Percentiles rank a stretch among this genome's conserved stretches.
phyloP scores from a whole-genome alignment of 768 basidiomycete species.

The Rhodotorula kratochvilovae region DNA sequence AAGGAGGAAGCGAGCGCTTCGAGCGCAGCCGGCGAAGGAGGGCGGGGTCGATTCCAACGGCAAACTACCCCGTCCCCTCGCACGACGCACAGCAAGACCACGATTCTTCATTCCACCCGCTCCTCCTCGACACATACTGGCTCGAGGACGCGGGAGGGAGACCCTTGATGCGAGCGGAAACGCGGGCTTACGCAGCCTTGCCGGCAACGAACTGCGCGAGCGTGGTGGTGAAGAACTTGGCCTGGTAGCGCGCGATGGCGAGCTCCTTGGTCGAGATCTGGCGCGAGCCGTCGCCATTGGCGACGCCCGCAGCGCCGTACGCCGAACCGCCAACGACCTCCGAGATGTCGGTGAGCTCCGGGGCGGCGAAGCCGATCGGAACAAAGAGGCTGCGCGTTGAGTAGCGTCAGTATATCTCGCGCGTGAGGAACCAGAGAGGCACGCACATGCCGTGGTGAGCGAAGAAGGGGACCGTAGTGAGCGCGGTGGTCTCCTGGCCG shows the following conservation, averaged over 20 bases:
- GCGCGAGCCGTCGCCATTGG: slow-evolving; percentile 45
- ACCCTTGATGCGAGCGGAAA: background rate
- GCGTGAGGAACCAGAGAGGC: background rate
- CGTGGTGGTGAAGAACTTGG: slow-evolving; percentile 16
- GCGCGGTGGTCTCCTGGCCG: slow-evolving; percentile 39
- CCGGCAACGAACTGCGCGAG: slow-evolving; percentile 33
- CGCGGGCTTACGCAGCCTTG: slow-evolving; percentile 23
- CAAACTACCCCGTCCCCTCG: background rate
- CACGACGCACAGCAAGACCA: too few species aligned
- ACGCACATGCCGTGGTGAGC: slow-evolving; percentile 49
- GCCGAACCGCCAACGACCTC: slow-evolving; percentile 58
- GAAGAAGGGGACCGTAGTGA: slow-evolving; percentile 56
- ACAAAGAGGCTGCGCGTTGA: slow-evolving; percentile 52
- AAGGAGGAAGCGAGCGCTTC: background rate
- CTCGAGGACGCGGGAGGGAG: background rate
- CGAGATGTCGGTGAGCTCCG: slow-evolving; percentile 50
- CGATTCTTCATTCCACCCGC: background rate
- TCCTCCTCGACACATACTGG: background rate
- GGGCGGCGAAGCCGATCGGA: slow-evolving; percentile 63
- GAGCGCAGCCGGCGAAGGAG: background rate
- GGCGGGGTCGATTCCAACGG: background rate
- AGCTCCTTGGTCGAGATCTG: slow-evolving; percentile 37
- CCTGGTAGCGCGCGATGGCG: slow-evolving; percentile 33
- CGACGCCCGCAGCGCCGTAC: slow-evolving; percentile 62
- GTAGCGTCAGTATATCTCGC: slow-evolving; percentile 51